Base-by-base conservation (phyloP, 495 filamentous ascomycete genomes). In the Aspergillus bridgeri region DNA sequence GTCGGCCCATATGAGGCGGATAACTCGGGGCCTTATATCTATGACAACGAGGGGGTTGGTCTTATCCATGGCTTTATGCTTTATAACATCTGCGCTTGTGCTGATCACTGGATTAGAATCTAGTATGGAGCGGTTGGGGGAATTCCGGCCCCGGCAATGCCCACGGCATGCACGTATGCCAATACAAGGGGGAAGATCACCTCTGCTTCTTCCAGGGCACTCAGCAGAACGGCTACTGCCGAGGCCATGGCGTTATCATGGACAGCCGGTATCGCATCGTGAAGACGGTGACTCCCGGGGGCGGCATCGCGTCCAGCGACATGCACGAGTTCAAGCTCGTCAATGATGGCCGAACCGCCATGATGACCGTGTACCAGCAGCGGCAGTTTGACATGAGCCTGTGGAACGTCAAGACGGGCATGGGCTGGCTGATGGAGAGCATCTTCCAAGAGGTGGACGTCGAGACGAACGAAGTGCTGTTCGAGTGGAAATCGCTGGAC, bases 341-440 rank as follows among this genome's bases (percentile, higher is more conserved):
- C 54, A 72, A 75, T 33, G 57, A 72, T 56, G 78, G 81, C 42
- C 73, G 79, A 52, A 80, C 78, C 3, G 81, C 80, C 0, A 61
- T 84, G 23, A 79, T 84, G 65, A 81, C 80, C 5, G 71, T 83
- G 17, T 86, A 86, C 59, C 78, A 83, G 55, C 79, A 79, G 51
- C 77, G 79, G 27, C 76, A 77, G 29, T 76, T 78, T 38, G 80
- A 84, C 51, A 75, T 83, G 69, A 80, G 69, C 9, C 60, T 72
- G 6, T 81, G 75, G 74, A 83, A 82, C 25, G 66, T 81, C 48
- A 70, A 70, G 51, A 65, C 67, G 1, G 75, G 77, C 11, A 65
- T 78, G 47, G 78, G 77, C 0, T 82, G 78, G 78, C 25, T 82
- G 21, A 75, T 80, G 68, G 77, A 82, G 58, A 76, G 74, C 53